Percentiles rank a stretch among this genome's conserved stretches.
Conservation (phyloP, 2,329 filamentous ascomycete genomes). For the Diaporthe ampelina region DNA sequence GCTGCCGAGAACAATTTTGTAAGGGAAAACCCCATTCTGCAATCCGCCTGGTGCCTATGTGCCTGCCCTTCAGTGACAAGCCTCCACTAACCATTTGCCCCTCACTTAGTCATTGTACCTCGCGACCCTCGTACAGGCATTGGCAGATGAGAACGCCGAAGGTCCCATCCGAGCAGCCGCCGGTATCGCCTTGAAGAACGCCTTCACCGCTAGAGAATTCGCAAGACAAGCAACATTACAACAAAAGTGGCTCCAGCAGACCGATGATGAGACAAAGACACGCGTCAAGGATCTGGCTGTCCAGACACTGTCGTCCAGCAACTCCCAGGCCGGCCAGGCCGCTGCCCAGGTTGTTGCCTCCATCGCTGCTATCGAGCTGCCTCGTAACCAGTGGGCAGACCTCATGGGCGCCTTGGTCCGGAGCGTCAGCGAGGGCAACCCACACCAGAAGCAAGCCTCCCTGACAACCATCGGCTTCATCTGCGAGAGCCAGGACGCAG, state of each 20-base stretch:
- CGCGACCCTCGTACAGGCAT: slow-evolving; percentile 90
- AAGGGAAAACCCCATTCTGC: slow-evolving; percentile 53
- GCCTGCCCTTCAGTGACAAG: slow-evolving; percentile 29
- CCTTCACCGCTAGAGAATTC: slow-evolving; percentile 94
- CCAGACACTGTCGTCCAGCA: slow-evolving; percentile 84
- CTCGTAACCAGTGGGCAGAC: slow-evolving; percentile 92
- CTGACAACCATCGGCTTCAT: slow-evolving; percentile 98
- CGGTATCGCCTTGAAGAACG: slow-evolving; percentile 97
- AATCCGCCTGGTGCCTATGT: slow-evolving; percentile 4
- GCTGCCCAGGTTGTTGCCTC: slow-evolving; percentile 96
- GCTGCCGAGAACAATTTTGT: slow-evolving; percentile 97
- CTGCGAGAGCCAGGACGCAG: slow-evolving; percentile 93
- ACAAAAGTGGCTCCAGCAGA: slow-evolving; percentile 90
- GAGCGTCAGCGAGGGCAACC: slow-evolving; percentile 88
- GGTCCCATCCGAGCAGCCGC: slow-evolving; percentile 92
- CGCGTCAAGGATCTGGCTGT: slow-evolving; percentile 93
- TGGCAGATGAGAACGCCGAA: slow-evolving; percentile 89
- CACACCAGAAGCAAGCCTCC: slow-evolving; percentile 94
- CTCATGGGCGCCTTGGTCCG: slow-evolving; percentile 90
- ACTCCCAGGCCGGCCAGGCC: slow-evolving; percentile 86
- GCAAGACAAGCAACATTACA: slow-evolving; percentile 90
- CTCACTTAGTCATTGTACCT: slow-evolving; percentile 85
- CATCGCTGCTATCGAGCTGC: slow-evolving; percentile 94
- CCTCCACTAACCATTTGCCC: slow-evolving; percentile 37
- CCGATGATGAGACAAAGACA: slow-evolving; percentile 84